Conservation (phyloP, 148 eudicot genomes). For the Nyssa sinensis region DNA sequence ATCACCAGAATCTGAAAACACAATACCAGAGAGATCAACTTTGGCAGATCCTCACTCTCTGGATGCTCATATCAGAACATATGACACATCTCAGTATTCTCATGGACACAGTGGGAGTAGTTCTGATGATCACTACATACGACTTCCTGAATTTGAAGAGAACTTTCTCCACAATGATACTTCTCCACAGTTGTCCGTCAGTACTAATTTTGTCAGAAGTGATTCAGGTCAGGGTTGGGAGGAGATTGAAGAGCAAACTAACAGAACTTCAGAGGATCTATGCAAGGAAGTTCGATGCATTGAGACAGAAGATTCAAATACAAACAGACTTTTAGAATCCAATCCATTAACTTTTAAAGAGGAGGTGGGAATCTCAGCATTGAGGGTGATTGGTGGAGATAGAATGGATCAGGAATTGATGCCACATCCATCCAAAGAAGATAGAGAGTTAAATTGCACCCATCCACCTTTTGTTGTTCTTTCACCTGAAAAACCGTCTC, state of each 20-base stretch:
- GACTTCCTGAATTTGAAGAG: constrained; percentile 49
- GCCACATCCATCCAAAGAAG: constrained; percentile 21
- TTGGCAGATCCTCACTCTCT: constrained; percentile 42
- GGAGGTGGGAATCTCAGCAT: constrained; percentile 17
- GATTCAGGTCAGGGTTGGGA: constrained; percentile 41
- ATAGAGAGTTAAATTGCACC: constrained; percentile 24
- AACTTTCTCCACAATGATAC: constrained; percentile 32
- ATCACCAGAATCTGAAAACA: constrained; percentile 44
- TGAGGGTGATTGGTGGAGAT: constrained; percentile 9
- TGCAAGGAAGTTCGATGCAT: constrained; percentile 87
- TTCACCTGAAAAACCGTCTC: constrained; percentile 31
- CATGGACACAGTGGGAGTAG: constrained; percentile 55
- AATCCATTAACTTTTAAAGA: constrained; percentile 23
- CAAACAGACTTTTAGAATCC: constrained; percentile 13
- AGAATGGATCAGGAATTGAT: constrained; percentile 8
- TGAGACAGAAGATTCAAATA: constrained; percentile 41
- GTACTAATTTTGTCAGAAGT: constrained; percentile 23
- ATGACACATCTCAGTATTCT: constrained; percentile 41
- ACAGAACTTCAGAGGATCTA: constrained; percentile 45
- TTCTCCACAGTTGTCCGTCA: constrained; percentile 29
- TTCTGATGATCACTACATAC: constrained; percentile 56
- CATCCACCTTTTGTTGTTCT: constrained; percentile 18
- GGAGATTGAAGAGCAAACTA: constrained; percentile 35
- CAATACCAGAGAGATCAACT: constrained; percentile 32
- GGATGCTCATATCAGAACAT: constrained; percentile 33